Percentiles rank a stretch among this genome's conserved stretches.
Conservation (phyloP, 2,329 filamentous ascomycete genomes). For the Simplicillium sp. region DNA sequence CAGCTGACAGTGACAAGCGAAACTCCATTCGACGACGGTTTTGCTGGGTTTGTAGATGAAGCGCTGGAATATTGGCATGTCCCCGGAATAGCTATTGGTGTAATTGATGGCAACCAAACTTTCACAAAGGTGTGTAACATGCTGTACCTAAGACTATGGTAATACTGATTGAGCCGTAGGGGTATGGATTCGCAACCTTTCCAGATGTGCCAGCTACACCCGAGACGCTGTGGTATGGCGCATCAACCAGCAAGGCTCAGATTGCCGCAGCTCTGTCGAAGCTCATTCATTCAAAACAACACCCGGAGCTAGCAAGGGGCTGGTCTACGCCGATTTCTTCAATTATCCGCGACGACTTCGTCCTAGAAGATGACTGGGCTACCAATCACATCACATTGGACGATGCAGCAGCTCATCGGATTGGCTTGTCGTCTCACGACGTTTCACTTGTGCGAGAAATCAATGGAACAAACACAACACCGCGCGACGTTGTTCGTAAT, state of each 20-base stretch:
- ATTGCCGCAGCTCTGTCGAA: conserved; percentile 39
- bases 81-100: conserved; percentile 37
- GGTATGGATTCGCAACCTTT: conserved; percentile 17
- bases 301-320: conserved; percentile 18
- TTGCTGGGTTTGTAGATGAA: conserved; percentile 5
- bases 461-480: conserved; percentile 12
- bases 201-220: conserved; percentile 28
- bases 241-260: conserved; percentile 47
- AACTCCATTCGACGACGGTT: conserved; percentile 8
- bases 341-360: conserved; percentile 42
- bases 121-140: conserved; percentile 23
- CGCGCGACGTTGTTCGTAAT: conserved; percentile 20
- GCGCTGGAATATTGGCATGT: conserved; percentile 29
- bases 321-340: conserved; percentile 37
- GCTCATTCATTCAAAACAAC: conserved; percentile 33
- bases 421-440: conserved; percentile 37
- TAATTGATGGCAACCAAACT: conserved; percentile 33
- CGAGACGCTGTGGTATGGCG: conserved; percentile 44
- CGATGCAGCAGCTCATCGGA: conserved; percentile 43
- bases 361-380: conserved; percentile 33
- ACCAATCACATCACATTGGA: conserved; percentile 42
- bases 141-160: not conserved
- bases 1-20: not conserved
- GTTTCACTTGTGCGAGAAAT: conserved; percentile 10
- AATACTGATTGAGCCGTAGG: conserved; percentile 8